Base-by-base conservation (phyloP, 805 yeast genomes). In the Kockiozyma suomiensis region DNA sequence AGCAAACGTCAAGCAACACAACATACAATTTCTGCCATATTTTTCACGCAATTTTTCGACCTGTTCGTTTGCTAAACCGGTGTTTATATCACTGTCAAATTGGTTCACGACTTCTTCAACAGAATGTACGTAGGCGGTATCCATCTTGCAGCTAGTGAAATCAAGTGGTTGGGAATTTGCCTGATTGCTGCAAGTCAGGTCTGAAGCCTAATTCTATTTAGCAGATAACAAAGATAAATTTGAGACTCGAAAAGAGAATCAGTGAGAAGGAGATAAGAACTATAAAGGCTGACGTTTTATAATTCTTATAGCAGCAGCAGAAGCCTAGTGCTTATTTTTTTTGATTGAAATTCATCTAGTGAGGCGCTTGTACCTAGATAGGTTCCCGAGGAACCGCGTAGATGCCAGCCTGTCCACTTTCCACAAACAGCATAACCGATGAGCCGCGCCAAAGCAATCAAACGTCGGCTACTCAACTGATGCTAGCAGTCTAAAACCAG, bases 11-110 rank as follows among this genome's bases (percentile, higher is more conserved):
- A 15, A 43, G 43, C 50, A 23, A 49, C 6, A 38, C 5, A 10
- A 37, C 63, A 13, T 40, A 64, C 64, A 49, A 56, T 65, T 65
- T 13, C 61, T 13, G 3, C 73, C 73, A 50, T 63, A 61, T 49
- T 66, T 58, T 23, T 52, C 56, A 15, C 60, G 45, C 13, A 59
- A 49, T 17, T 41, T 48, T 30, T 52, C 58, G 13, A 68, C 72
- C 48, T 66, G 68, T 21, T 61, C 57, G 23, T 50, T 54, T 10
- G 68, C 56, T 10, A 70, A 64, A 12, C 73, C 73, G 4, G 25
- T 19, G 10, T 17, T 45, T 7, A 65, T 59, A 50, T 64, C 49
- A 10, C 67, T 48, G 25, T 61, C 56, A 47, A 70, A 49, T 52
- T 46, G 25, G 62, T 54, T 38, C 51, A 54, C 57, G 37, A 57